Base-by-base conservation (phyloP, 768 basidiomycete genomes). In the Phaeotremella skinneri region DNA sequence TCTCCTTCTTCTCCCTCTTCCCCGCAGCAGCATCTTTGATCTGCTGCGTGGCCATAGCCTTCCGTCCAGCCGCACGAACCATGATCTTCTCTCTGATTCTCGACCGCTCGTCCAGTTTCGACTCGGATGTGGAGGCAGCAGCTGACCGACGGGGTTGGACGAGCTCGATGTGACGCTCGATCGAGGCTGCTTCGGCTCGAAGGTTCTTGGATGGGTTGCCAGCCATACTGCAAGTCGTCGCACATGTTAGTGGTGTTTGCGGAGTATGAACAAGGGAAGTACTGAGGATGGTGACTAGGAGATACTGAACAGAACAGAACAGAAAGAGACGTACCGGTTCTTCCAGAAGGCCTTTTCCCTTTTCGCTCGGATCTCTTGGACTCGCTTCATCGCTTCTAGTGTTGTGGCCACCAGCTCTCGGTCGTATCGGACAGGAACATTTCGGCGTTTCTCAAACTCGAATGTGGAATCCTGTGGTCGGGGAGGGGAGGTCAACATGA, bases 371-470 rank as follows among this genome's bases (percentile, higher is more conserved):
- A 99, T 91, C 79, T 98, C 91, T 63, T 86, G 86, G 37, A 99
- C 81, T 59, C 96, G 84, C 79, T 92, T 92, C 87, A 99, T 98
- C 32, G 91, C 94, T 80, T 89, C 88, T 77, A 98, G 82, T 9
- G 96, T 98, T 1, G 89, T 93, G 75, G 89, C 84, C 52, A 98
- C 81, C 52, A 98, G 80, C 58, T 97, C 91, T 73, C 96, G 87
- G 80, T 98, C 86, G 81, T 99, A 99, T 73, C 92, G 87, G 58
- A 99, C 88, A 26, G 96, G 96, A 17, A 96, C 86, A 75, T 99
- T 97, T 78, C 96, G 85, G 65, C 96, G 87, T 80, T 99, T 99
- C 82, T 99, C 96, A 78, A 99, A 99, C 71, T 94, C 92, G 75
- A 97, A 91, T 2, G 94, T 98, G 1, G 92, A 89, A 80, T 99